phyloP scores from a whole-genome alignment of 2,329 filamentous ascomycete species.

The Biscogniauxia marginata region DNA sequence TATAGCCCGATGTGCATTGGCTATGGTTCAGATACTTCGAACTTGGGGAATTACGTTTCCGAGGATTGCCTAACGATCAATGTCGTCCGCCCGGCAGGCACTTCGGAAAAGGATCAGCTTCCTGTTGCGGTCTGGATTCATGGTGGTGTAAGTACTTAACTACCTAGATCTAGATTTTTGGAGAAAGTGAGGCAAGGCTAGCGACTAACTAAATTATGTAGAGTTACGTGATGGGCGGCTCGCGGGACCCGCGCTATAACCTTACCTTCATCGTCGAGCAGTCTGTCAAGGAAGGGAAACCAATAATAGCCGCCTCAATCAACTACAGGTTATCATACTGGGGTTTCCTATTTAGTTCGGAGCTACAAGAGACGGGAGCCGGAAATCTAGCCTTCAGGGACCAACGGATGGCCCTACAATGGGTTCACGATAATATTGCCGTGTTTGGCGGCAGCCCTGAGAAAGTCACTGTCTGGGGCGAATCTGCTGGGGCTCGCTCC shows the following conservation, averaged over 20 bases:
- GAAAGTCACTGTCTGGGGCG: conserved; percentile 52
- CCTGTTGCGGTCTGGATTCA: conserved; percentile 52
- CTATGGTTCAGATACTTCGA: conserved; percentile 41
- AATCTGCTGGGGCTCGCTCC: conserved; percentile 51
- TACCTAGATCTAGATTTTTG: background rate
- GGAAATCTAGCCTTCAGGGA: conserved; percentile 52
- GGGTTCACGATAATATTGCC: conserved; percentile 51
- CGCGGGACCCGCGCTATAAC: conserved; percentile 55
- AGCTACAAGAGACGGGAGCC: conserved; percentile 42
- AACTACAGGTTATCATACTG: conserved; percentile 52
- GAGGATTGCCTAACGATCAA: conserved; percentile 58
- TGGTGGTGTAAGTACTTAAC: conserved; percentile 37
- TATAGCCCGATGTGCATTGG: conserved; percentile 50
- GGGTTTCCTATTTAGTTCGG: conserved; percentile 49
- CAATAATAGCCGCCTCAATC: conserved; percentile 49
- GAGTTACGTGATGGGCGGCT: conserved; percentile 25
- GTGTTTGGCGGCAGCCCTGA: conserved; percentile 47
- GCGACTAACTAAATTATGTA: conserved; percentile 9
- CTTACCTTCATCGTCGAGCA: conserved; percentile 56
- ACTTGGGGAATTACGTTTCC: conserved; percentile 24
- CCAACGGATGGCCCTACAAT: conserved; percentile 47
- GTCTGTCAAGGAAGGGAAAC: conserved; percentile 44
- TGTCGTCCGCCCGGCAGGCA: conserved; percentile 48
- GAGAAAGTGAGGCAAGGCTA: background rate
- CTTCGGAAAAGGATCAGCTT: conserved; percentile 10